These are phyloP conservation scores for Microsporum ferrugineum DNA, from an alignment of 2,329 filamentous ascomycete genomes.

Conservation along the genomic window DNA sequence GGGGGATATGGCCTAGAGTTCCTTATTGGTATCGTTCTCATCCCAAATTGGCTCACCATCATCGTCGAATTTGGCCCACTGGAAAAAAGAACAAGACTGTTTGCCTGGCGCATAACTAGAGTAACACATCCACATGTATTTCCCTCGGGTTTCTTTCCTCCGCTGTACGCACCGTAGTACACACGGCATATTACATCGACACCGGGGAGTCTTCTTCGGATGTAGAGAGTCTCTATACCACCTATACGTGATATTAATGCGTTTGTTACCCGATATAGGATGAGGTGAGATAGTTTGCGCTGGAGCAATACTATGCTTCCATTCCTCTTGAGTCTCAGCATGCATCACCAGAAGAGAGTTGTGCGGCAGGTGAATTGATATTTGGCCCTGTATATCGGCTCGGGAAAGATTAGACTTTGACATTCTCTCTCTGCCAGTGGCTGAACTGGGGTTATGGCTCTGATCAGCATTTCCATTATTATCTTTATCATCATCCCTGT, in stretches of 20 bases:
- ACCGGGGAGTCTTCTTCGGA: conserved; percentile 65
- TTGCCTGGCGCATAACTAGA: conserved; percentile 40
- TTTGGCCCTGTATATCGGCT: conserved; percentile 65
- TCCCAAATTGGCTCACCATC: conserved; percentile 67
- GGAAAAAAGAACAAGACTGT: conserved; percentile 62
- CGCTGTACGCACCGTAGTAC: conserved; percentile 67
- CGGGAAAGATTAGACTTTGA: conserved; percentile 12
- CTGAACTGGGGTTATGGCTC: conserved; percentile 15
- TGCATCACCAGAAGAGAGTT: conserved; percentile 94
- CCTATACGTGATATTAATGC: conserved; percentile 91
- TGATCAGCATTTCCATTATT: conserved; percentile 34
- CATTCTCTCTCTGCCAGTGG: conserved; percentile 6
- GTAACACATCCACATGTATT: conserved; percentile 93
- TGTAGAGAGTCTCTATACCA: conserved; percentile 69
- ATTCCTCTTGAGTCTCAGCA: conserved; percentile 93
- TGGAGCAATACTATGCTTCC: conserved; percentile 80
- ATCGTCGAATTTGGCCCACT: conserved; percentile 78
- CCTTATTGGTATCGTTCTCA: background rate
- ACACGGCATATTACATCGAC: conserved; percentile 58
- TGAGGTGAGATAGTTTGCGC: conserved; percentile 71
- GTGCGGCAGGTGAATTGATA: conserved; percentile 85
- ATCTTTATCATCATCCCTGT: conserved; percentile 20
- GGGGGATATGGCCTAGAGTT: background rate
- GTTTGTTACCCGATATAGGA: conserved; percentile 62
- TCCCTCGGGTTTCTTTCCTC: conserved; percentile 62